These are phyloP conservation scores for Toxoplasma gondii DNA, from an alignment of 169 alveolate species.

Conservation along the genomic window DNA sequence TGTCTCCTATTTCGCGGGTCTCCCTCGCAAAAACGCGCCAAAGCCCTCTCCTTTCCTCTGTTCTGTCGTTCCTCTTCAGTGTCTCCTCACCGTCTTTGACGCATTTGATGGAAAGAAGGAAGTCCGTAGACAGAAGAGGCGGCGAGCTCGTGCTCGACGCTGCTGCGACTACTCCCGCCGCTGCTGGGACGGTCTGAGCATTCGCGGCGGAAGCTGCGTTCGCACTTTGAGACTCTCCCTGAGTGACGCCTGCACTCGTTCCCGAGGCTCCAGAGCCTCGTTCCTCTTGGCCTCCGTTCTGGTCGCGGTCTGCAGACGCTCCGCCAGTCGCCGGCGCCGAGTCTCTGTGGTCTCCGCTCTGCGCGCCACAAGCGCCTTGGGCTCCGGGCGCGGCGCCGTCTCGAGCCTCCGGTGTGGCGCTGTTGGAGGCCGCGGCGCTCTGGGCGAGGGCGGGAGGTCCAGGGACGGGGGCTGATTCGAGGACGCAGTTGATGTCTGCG, in stretches of 20 bases:
- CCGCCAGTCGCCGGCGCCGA: background rate
- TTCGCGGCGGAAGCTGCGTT: background rate
- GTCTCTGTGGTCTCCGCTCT: background rate
- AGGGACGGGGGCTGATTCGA: slow-evolving; percentile 44
- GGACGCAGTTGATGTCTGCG: slow-evolving; percentile 45
- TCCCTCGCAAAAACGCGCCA: background rate
- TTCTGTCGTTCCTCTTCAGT: background rate
- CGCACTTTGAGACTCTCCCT: background rate
- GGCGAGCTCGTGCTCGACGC: slow-evolving; percentile 17
- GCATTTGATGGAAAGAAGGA: slow-evolving; percentile 49
- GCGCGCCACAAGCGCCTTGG: background rate
- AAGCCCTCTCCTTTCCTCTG: background rate
- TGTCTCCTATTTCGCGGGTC: background rate
- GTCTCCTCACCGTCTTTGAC: slow-evolving; percentile 31
- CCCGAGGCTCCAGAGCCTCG: background rate
- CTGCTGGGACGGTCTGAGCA: background rate
- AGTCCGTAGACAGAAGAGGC: slow-evolving; percentile 37
- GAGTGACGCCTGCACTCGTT: background rate
- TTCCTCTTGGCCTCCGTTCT: background rate
- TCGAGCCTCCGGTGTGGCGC: background rate
- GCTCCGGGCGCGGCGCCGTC: background rate
- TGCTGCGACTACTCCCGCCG: slow-evolving; percentile 45
- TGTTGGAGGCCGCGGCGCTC: background rate
- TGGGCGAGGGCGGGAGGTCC: slow-evolving; percentile 8
- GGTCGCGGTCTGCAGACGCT: background rate